phyloP scores from a whole-genome alignment of 2,329 filamentous ascomycete genomes.

The Fusarium sp. region DNA sequence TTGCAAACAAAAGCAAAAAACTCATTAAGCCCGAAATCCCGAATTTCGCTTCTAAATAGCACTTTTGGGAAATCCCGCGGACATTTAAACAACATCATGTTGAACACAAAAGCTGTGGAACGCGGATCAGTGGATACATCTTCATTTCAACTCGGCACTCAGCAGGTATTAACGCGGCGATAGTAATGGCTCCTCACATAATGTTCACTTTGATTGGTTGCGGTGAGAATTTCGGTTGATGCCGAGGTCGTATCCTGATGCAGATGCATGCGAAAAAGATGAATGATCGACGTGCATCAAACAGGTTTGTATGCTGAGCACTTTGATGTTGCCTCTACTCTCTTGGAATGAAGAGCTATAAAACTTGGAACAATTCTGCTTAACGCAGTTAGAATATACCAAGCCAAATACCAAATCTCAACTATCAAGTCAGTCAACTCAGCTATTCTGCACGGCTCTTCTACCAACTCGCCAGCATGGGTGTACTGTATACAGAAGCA shows the following conservation, averaged over 20 bases:
- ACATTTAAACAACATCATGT: not conserved
- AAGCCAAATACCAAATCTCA: not conserved
- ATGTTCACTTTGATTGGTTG: not conserved
- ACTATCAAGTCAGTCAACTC: not conserved
- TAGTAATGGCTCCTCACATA: not conserved
- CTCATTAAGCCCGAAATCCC: not conserved
- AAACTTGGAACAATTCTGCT: not conserved
- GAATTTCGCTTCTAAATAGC: not conserved
- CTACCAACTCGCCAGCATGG: not conserved
- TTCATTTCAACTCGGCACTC: not conserved
- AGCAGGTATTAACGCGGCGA: not conserved
- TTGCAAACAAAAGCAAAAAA: not conserved
- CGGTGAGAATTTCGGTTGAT: not conserved
- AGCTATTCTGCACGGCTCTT: not conserved
- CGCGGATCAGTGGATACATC: not conserved
- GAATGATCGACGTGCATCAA: not conserved
- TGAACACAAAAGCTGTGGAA: not conserved
- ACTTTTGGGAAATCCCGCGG: not conserved
- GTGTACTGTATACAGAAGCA: not conserved
- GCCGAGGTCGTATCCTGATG: not conserved
- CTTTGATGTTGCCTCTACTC: not conserved
- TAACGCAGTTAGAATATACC: rapidly evolving
- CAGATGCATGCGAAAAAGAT: not conserved
- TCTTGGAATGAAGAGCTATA: not conserved
- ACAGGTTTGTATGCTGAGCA: not conserved